Percentiles rank a stretch among this genome's conserved stretches.
These are phyloP conservation scores for Solanum rostratum DNA, from an alignment of 257 asterid genomes.

Conservation along the genomic window DNA sequence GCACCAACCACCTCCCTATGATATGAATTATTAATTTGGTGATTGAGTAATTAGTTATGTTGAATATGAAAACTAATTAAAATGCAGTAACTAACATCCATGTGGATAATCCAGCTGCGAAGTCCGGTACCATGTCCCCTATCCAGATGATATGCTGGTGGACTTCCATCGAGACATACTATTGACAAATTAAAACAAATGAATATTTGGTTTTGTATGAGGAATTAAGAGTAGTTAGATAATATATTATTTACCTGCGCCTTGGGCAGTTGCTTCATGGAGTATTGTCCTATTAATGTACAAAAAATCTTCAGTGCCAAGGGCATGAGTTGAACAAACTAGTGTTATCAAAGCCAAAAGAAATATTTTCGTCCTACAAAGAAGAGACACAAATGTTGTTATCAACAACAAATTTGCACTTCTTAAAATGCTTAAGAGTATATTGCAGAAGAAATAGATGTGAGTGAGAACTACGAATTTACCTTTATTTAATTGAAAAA, in stretches of 20 bases:
- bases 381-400: neutral
- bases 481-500: neutral
- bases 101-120: neutral
- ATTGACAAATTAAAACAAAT: neutral
- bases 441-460: neutral
- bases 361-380: neutral
- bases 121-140: neutral
- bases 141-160: neutral
- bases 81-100: neutral
- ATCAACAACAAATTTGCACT: neutral
- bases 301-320: no score
- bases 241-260: neutral
- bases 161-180: neutral
- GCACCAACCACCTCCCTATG: slow-evolving; percentile 90
- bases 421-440: neutral
- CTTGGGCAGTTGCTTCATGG: neutral
- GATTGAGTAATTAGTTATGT: neutral
- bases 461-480: no score
- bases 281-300: neutral
- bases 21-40: neutral
- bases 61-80: neutral
- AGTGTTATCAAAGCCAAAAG: neutral
- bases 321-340: neutral
- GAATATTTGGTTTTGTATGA: neutral
- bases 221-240: neutral